These are phyloP conservation scores for Globisporangium mamillatum DNA, from an alignment of 352 stramenopile genomes.

Conservation along the genomic window DNA sequence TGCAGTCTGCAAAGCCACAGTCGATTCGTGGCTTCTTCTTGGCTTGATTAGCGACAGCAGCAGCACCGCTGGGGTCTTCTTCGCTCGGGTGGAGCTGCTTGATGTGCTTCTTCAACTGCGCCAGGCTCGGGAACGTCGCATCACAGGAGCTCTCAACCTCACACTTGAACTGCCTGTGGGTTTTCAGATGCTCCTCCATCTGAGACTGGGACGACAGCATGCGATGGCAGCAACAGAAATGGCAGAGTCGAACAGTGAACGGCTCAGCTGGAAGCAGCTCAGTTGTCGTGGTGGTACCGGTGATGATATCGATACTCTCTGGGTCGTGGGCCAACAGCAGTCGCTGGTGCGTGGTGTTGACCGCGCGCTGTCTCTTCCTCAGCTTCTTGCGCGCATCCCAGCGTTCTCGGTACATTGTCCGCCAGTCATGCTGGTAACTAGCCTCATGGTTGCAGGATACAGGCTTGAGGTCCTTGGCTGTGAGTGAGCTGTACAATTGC, in stretches of 20 bases:
- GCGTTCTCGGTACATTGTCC: conserved; percentile 13
- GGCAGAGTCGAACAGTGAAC: conserved; percentile 35
- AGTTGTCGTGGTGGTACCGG: not conserved
- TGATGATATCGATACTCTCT: not conserved
- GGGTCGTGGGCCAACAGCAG: conserved; percentile 1
- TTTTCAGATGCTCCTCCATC: conserved; percentile 19
- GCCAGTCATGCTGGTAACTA: conserved; percentile 30
- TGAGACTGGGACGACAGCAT: conserved; percentile 28
- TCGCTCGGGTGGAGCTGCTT: conserved; percentile 16
- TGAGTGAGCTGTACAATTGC: conserved; percentile 32
- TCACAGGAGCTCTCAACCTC: conserved; percentile 18
- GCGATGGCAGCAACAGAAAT: conserved; percentile 34
- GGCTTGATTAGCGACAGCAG: not conserved
- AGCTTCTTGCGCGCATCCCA: conserved; percentile 10
- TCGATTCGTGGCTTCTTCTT: conserved; percentile 16
- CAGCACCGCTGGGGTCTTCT: not conserved
- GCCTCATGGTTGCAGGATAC: conserved; percentile 28
- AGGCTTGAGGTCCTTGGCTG: conserved; percentile 7
- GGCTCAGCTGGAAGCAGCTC: not conserved
- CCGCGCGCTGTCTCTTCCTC: conserved; percentile 8
- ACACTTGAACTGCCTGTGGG: conserved; percentile 34
- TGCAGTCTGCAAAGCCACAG: conserved; percentile 30
- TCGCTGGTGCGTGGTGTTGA: not conserved
- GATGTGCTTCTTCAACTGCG: conserved; percentile 32
- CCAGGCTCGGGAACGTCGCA: conserved; percentile 26